phyloP scores from a whole-genome alignment of 2,329 filamentous ascomycete species.

The Phialocephala subalpina region DNA sequence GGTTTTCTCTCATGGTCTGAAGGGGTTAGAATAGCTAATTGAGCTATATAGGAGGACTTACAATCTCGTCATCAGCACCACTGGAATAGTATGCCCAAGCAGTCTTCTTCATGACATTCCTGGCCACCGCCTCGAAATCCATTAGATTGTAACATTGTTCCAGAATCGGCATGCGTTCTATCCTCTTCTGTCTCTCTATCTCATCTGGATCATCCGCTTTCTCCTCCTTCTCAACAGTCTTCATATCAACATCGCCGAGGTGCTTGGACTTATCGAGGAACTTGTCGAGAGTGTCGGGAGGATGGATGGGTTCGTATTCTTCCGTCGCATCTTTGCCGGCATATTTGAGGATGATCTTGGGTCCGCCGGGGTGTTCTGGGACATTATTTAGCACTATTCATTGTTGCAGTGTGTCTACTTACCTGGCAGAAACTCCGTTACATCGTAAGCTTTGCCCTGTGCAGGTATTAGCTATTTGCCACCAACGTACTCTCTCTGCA shows the following conservation, averaged over 20 bases:
- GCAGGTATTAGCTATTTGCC: conserved; percentile 32
- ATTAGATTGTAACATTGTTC: conserved; percentile 92
- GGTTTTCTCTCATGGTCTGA: conserved; percentile 93
- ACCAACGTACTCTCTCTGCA: not conserved
- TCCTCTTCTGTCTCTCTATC: conserved; percentile 75
- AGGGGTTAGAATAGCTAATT: conserved; percentile 27
- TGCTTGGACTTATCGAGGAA: conserved; percentile 88
- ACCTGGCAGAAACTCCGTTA: conserved; percentile 87
- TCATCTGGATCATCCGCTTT: conserved; percentile 76
- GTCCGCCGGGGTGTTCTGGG: conserved; percentile 84
- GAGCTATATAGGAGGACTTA: conserved; percentile 48
- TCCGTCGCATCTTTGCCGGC: conserved; percentile 94
- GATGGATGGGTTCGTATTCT: conserved; percentile 89
- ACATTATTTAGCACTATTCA: conserved; percentile 11
- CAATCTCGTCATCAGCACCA: conserved; percentile 89
- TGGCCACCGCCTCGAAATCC: conserved; percentile 95
- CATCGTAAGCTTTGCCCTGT: conserved; percentile 85
- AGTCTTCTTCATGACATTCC: conserved; percentile 90
- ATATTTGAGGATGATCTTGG: conserved; percentile 96
- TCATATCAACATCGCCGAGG: conserved; percentile 89
- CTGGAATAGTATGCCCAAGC: conserved; percentile 99
- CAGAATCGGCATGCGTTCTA: conserved; percentile 78
- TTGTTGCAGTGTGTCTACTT: conserved; percentile 20
- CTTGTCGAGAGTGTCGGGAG: conserved; percentile 85
- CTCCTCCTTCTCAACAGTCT: conserved; percentile 73